phyloP scores from a whole-genome alignment of 2,329 filamentous ascomycete species.

The Pseudocercospora macadamiae region DNA sequence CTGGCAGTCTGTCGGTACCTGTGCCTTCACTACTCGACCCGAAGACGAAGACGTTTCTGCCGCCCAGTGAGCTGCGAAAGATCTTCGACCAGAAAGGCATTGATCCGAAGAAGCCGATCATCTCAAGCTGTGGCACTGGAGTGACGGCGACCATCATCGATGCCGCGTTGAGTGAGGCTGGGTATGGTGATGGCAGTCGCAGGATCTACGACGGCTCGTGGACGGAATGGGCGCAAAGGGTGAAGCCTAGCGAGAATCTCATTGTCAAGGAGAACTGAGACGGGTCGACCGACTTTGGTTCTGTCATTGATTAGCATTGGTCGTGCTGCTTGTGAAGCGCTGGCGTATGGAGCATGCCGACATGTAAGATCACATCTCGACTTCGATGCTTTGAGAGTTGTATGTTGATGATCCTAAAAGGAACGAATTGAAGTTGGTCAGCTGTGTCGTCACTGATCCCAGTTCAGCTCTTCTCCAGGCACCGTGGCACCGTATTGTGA shows the following conservation, averaged over 20 bases:
- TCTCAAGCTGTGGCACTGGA: conserved; percentile 88
- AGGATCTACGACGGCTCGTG: conserved; percentile 94
- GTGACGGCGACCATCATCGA: conserved; percentile 93
- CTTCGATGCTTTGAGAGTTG: neutral
- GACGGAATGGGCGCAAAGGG: conserved; percentile 61
- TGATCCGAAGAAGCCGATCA: conserved; percentile 76
- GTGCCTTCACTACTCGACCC: conserved; percentile 80
- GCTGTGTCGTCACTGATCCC: neutral
- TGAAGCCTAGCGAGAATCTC: conserved; percentile 37
- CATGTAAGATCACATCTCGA: conserved; percentile 10
- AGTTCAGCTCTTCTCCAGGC: neutral
- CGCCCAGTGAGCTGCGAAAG: conserved; percentile 70
- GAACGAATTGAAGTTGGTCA: neutral
- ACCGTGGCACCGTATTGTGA: neutral
- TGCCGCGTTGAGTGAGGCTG: conserved; percentile 78
- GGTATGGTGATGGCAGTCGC: conserved; percentile 65
- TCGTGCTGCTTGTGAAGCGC: neutral
- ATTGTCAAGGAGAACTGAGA: conserved; percentile 35
- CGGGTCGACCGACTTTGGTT: neutral
- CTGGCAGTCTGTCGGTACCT: conserved; percentile 81
- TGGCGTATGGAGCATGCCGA: conserved; percentile 9
- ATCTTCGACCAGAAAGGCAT: conserved; percentile 81
- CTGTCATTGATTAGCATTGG: neutral
- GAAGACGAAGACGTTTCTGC: conserved; percentile 76
- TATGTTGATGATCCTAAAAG: neutral